A percentile compares a stretch with the other conserved stretches of the same genome.
Evolutionary conservation across 2,329 filamentous ascomycete species (phyloP).

Genomic region (Fusarium sp.): DNA sequence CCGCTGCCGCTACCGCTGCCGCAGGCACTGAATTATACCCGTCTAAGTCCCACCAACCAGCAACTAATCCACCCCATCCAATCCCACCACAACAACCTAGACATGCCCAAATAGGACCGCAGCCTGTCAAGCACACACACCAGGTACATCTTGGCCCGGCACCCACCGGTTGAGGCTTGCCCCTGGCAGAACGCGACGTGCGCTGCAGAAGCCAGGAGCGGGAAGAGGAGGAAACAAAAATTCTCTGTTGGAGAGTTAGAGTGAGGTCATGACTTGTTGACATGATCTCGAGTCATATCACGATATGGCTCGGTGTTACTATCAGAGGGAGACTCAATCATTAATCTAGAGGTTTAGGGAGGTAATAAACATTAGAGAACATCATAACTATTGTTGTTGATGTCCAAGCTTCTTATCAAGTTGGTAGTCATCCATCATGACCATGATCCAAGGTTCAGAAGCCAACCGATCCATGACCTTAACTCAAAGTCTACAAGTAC

Average conservation of each 20-base stretch:
- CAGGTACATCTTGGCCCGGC: constrained; percentile 27
- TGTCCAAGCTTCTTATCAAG: constrained; percentile 23
- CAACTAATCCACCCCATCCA: constrained; percentile 28
- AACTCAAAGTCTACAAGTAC: constrained; percentile 22
- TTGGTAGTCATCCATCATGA: constrained; percentile 25
- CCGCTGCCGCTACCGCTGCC: constrained; percentile 6
- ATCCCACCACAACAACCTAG: constrained; percentile 28
- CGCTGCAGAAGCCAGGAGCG: constrained; percentile 20
- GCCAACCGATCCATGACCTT: constrained; percentile 7
- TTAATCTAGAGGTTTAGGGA: background rate
- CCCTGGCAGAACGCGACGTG: constrained; percentile 31
- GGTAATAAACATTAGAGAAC: background rate
- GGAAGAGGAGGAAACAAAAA: constrained; percentile 18
- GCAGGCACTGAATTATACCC: constrained; percentile 30
- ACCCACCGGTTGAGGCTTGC: constrained; percentile 35
- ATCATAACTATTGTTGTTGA: constrained; percentile 10
- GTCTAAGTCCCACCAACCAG: constrained; percentile 40
- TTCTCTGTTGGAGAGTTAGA: constrained; percentile 3
- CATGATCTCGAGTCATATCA: constrained; percentile 25
- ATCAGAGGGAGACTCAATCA: background rate
- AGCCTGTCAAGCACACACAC: constrained; percentile 20
- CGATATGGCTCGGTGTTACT: constrained; percentile 10
- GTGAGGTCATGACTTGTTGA: constrained; percentile 14
- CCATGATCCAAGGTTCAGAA: constrained; percentile 19
- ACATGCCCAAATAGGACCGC: constrained; percentile 32